Base-by-base conservation (phyloP, 2,329 filamentous ascomycete species). In the Aureobasidium uvarum region DNA sequence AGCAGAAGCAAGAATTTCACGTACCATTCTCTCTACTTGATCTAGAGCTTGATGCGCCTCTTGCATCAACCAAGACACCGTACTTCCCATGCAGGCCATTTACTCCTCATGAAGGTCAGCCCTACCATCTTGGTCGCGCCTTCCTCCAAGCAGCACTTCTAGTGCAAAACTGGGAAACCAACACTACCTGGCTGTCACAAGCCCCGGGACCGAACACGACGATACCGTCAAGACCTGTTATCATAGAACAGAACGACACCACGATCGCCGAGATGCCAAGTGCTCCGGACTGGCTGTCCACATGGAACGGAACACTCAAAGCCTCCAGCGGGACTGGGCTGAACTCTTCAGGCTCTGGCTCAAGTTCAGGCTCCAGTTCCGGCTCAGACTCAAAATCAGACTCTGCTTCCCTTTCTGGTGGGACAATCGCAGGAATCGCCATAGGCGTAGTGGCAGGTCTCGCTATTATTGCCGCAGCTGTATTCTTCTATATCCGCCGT, bases 121-220 rank as follows among this genome's bases (percentile, higher is more conserved):
- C 50, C 6, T 64, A 54, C 13, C 60, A 64, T 38, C 48, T 64
- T 11, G 60, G 60, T 23, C 60, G 60, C 14, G 60, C 60, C 2
- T 64, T 64, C n/a, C 25, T 64, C 25, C 60, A 64, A 28, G 46
- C 60, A 46, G 39, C 60, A 8, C 50, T 54, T 16, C 25, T 64
- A 13, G 60, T 50, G 11, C 60, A 64, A n/a, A 64, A 64, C 23
- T 64, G 60, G 60, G 48, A 64, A 36, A 52, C 46, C 1, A 48
- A 55, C 11, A 52, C 39, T 3, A 43, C 43, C 2, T 64, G 46
- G 46, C 48, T 64, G 5, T 54, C 50, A 5, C 60, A 64, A 64
- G 60, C 48, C 7, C 50, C 60, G 2, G 60, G 60, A 5, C 60
- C 60, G 10, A 28, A 54, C 31, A 11, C 18, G 38, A 45, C 23